Conservation (phyloP, 2,329 filamentous ascomycete species). For the Penicillium nordicum region DNA sequence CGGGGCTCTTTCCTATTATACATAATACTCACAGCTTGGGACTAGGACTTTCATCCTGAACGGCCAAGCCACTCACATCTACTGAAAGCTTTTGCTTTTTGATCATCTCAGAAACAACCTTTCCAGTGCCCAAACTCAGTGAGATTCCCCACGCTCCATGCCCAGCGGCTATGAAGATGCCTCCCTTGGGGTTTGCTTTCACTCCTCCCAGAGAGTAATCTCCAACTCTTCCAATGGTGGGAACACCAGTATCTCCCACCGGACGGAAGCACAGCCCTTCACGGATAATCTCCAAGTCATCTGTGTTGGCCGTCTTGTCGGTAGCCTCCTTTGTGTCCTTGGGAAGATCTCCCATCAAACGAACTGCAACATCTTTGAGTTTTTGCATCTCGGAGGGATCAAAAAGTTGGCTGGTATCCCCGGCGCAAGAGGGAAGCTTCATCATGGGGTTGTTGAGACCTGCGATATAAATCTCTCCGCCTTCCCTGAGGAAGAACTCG, state of each 20-base stretch:
- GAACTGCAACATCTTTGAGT: conserved; percentile 32
- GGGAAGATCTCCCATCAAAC: conserved; percentile 32
- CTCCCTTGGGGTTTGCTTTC: conserved; percentile 39
- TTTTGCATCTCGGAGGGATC: conserved; percentile 40
- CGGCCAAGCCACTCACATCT: conserved; percentile 54
- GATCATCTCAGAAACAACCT: conserved; percentile 68
- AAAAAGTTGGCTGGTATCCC: conserved; percentile 38
- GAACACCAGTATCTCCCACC: conserved; percentile 60
- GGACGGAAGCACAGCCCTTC: conserved; percentile 71
- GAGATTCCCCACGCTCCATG: conserved; percentile 76
- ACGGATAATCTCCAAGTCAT: conserved; percentile 61
- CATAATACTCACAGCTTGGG: neutral
- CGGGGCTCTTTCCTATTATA: neutral
- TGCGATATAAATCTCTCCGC: conserved; percentile 68
- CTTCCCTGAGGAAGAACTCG: conserved; percentile 66
- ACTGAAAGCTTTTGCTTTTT: conserved; percentile 57
- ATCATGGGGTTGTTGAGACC: conserved; percentile 65
- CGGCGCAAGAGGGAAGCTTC: conserved; percentile 56
- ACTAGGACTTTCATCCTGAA: conserved; percentile 18
- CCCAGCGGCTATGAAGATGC: conserved; percentile 67
- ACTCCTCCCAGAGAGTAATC: conserved; percentile 57
- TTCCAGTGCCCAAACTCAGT: conserved; percentile 64
- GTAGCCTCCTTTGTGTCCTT: conserved; percentile 9
- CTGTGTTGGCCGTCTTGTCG: conserved; percentile 33
- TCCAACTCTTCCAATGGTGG: conserved; percentile 59